These are phyloP conservation scores for Phytophthora melonis DNA, from an alignment of 352 stramenopile genomes.

Conservation along the genomic window DNA sequence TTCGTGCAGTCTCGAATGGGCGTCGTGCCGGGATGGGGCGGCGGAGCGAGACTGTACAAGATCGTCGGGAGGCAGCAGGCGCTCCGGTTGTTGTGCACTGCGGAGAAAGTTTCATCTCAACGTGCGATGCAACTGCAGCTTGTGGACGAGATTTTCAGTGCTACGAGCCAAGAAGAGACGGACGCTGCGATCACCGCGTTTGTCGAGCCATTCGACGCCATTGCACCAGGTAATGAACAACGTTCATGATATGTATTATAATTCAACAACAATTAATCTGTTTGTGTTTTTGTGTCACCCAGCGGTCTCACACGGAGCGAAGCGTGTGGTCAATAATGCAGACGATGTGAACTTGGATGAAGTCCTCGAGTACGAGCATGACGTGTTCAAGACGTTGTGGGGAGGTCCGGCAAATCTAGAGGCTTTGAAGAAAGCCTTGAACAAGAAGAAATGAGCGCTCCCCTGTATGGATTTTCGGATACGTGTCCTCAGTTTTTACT, in stretches of 20 bases:
- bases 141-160: slow-evolving; percentile 63
- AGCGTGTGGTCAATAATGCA: slow-evolving; percentile 68
- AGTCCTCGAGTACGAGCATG: slow-evolving; percentile 64
- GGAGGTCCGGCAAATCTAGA: slow-evolving; percentile 73
- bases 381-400: slow-evolving; percentile 73
- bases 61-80: slow-evolving; percentile 78
- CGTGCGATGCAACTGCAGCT: slow-evolving; percentile 67
- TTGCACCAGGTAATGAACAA: slow-evolving; percentile 49
- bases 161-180: slow-evolving; percentile 19
- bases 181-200: slow-evolving; percentile 50
- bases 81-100: slow-evolving; percentile 76
- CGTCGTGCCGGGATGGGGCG: slow-evolving; percentile 82
- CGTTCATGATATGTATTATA: too few relatives aligned
- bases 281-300: neutral
- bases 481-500: too few relatives aligned
- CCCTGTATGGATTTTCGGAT: too few relatives aligned
- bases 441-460: slow-evolving; percentile 43
- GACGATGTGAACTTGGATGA: slow-evolving; percentile 74
- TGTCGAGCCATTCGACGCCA: slow-evolving; percentile 54
- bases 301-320: slow-evolving; percentile 75
- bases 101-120: slow-evolving; percentile 52
- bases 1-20: slow-evolving; percentile 87
- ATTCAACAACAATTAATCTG: too few relatives aligned
- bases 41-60: slow-evolving; percentile 73
- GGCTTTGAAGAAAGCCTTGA: slow-evolving; percentile 57